Evolutionary conservation across 345 rosid genomes (phyloP), one percentile per base, ranked within the genome.

Genomic region (Eucalyptus polybractea): DNA sequence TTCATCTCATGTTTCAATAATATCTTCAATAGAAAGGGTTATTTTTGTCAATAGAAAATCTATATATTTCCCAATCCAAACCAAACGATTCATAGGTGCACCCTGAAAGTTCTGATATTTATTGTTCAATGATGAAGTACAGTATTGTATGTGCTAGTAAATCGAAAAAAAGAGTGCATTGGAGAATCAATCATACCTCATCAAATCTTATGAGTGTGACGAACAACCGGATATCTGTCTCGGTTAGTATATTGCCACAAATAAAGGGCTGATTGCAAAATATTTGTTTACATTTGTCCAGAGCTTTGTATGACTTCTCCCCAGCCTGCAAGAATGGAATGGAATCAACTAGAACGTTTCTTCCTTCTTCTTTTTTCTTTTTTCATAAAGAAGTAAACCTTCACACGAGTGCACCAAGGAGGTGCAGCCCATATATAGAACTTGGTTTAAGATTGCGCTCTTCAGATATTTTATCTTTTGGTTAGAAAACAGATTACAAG

Each of bases 141-240:
- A 1, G 24, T 69, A 33, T 33, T 17, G 44, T 9, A 69, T 33
- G 24, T 0, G 3, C 5, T 69, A 69, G 11, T 17, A 33, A 33
- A 69, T 21, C 13, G 10, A 67, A 69, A 69, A 16, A 15, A 29
- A 31, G 24, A 33, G 42, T 33, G 44, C 80, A 16, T 16, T 31
- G 80, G 80, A 69, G 6, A 31, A 31, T 69, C 80, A 31, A 69
- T 16, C 22, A 69, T 93, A 97, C 98, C 97, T 97, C 98, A 87
- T 97, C 99, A 90, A 96, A 97, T 95, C 99, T 96, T 92, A 97
- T 95, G 27, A 97, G 93, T 15, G 99, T 97, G 87, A 95, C 96
- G 86, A 97, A 97, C 91, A 96, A 90, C 67, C 95, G 91, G 16
- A 97, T 93, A 93, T 96, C 97, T 8, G 97, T 93, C 90, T 97